Conservation (phyloP, 345 rosid species). For the Populus euphratica region DNA sequence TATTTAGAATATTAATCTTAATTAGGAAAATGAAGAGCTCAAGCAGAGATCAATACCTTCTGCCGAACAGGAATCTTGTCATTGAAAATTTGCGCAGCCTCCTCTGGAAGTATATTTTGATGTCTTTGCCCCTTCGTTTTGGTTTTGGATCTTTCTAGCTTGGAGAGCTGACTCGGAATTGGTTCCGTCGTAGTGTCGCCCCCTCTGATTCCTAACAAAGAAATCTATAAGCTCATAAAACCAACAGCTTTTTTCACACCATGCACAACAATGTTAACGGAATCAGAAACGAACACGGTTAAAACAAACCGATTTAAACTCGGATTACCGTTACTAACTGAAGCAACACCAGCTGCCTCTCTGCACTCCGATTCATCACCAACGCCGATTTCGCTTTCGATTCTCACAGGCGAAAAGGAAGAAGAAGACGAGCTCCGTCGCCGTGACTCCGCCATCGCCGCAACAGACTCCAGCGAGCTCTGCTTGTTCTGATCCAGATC, state of each 20-base stretch:
- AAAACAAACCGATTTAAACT: constrained; percentile 27
- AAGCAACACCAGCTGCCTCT: constrained; percentile 23
- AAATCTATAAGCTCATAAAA: constrained; percentile 4
- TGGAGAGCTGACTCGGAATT: constrained; percentile 37
- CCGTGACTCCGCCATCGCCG: constrained; percentile 47
- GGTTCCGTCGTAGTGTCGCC: constrained; percentile 36
- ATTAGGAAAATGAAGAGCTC: background rate
- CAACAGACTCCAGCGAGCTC: constrained; percentile 17
- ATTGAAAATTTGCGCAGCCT: constrained; percentile 78
- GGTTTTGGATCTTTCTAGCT: constrained; percentile 70
- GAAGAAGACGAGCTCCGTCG: constrained; percentile 28
- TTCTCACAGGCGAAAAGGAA: constrained; percentile 31
- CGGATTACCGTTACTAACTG: constrained; percentile 34
- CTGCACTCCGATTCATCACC: constrained; percentile 31
- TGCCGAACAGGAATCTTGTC: constrained; percentile 61
- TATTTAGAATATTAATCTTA: background rate
- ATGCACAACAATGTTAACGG: background rate
- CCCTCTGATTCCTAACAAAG: constrained; percentile 38
- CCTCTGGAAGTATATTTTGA: constrained; percentile 58
- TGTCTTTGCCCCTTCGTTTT: constrained; percentile 66
- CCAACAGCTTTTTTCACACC: background rate
- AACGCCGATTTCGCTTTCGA: constrained; percentile 35
- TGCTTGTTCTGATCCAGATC: constrained; percentile 45
- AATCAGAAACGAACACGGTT: background rate
- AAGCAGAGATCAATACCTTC: constrained; percentile 45